Evolutionary conservation across 345 rosid species (phyloP).

Genomic region (Boechera retrofracta): DNA sequence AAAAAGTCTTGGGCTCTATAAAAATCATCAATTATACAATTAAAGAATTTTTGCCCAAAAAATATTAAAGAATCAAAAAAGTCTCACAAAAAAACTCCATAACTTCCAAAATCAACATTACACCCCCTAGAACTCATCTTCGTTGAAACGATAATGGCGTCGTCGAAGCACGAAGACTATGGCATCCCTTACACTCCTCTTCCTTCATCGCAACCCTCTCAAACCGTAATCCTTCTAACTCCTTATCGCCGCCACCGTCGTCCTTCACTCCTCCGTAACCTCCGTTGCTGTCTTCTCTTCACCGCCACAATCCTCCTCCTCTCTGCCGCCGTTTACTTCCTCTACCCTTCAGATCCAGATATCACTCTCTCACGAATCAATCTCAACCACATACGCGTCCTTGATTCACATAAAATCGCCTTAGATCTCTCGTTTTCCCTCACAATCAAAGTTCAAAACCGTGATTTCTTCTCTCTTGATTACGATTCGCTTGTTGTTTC

Average conservation of each 20-base stretch:
- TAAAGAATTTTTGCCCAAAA: too few species aligned
- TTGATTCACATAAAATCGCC: slow-evolving; percentile 51
- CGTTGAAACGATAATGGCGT: slow-evolving; percentile 44
- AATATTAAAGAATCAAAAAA: background rate
- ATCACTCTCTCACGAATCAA: slow-evolving; percentile 58
- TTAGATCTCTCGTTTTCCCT: slow-evolving; percentile 77
- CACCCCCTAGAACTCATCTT: background rate
- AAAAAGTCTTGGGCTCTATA: background rate
- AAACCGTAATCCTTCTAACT: slow-evolving; percentile 61
- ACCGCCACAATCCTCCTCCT: slow-evolving; percentile 58
- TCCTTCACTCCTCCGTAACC: slow-evolving; percentile 30
- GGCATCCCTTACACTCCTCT: slow-evolving; percentile 49
- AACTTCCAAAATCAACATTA: background rate
- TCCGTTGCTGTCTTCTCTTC: slow-evolving; percentile 56
- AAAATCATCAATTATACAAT: background rate
- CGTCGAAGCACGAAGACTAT: slow-evolving; percentile 44
- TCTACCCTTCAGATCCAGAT: slow-evolving; percentile 77
- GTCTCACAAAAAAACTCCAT: background rate
- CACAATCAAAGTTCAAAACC: slow-evolving; percentile 63
- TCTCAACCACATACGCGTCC: slow-evolving; percentile 63
- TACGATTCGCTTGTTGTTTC: slow-evolving; percentile 65
- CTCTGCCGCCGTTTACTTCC: slow-evolving; percentile 54
- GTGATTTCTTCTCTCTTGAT: slow-evolving; percentile 68
- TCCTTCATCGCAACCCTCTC: slow-evolving; percentile 30
- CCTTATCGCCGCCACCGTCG: slow-evolving; percentile 45